Conservation (phyloP, 2,329 filamentous ascomycete genomes). For the Seiridium unicorne region DNA sequence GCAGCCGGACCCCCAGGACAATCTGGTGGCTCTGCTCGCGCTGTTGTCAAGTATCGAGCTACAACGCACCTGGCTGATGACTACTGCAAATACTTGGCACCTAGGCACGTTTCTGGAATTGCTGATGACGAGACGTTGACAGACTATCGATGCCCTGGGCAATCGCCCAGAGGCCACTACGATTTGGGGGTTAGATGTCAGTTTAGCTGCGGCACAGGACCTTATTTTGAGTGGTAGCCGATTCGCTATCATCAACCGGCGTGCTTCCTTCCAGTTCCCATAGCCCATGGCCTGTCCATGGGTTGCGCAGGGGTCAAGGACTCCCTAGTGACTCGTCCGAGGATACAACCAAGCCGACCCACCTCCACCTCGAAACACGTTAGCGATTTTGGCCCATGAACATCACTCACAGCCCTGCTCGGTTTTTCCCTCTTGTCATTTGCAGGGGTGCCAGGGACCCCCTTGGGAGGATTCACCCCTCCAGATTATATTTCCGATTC, state of each 20-base stretch:
- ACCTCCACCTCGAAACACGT: constrained; percentile 30
- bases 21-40: not conserved
- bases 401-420: constrained; percentile 35
- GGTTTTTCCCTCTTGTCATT: constrained; percentile 33
- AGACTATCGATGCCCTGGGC: not conserved
- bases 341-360: constrained; percentile 21
- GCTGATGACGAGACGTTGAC: not conserved
- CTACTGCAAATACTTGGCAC: not conserved
- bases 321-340: constrained; percentile 22
- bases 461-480: constrained; percentile 32
- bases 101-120: not conserved
- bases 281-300: not conserved
- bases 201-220: constrained; percentile 10
- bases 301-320: constrained; percentile 21
- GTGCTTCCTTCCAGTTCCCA: not conserved
- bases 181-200: constrained; percentile 7
- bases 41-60: not conserved
- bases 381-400: constrained; percentile 28
- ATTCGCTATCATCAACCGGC: constrained; percentile 10
- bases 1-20: not conserved
- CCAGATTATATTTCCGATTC: constrained; percentile 50
- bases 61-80: not conserved
- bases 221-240: constrained; percentile 12
- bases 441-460: constrained; percentile 30
- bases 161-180: not conserved